Conservation (phyloP, 257 asterid species). For the Solanum ossicruentum region DNA sequence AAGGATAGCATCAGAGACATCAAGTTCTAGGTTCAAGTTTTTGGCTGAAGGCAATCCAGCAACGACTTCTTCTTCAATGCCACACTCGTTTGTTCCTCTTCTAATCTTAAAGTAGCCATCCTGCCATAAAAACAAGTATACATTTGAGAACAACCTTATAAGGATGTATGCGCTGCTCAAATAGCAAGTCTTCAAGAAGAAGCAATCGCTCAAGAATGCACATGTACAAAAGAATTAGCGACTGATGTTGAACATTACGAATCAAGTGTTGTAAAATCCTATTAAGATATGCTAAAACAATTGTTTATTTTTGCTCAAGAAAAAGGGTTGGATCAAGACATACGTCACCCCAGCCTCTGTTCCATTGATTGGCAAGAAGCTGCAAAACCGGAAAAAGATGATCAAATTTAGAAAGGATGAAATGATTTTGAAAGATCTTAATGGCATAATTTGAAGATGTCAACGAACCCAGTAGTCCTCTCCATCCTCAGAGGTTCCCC, state of each 20-base stretch:
- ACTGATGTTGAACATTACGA: background rate
- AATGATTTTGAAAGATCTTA: background rate
- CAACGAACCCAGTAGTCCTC: conserved; percentile 81
- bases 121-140: conserved; percentile 23
- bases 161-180: background rate
- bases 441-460: background rate
- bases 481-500: conserved; percentile 80
- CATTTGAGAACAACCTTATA: background rate
- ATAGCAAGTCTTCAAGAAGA: background rate
- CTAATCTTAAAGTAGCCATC: conserved; percentile 86
- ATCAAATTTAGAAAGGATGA: background rate
- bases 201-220: background rate
- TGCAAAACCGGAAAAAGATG: conserved; percentile 19
- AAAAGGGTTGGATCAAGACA: conserved; percentile 2
- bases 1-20: conserved; percentile 10
- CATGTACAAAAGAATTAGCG: background rate
- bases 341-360: conserved; percentile 97
- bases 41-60: conserved; percentile 75
- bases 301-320: background rate
- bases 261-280: background rate
- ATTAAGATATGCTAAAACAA: background rate
- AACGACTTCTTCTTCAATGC: conserved; percentile 66
- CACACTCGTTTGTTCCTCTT: conserved; percentile 92
- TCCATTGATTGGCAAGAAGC: conserved; percentile 97
- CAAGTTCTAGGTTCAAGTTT: conserved; percentile 27